phyloP scores from a whole-genome alignment of 805 yeast species.

The Tetrapisispora taiwanensis region DNA sequence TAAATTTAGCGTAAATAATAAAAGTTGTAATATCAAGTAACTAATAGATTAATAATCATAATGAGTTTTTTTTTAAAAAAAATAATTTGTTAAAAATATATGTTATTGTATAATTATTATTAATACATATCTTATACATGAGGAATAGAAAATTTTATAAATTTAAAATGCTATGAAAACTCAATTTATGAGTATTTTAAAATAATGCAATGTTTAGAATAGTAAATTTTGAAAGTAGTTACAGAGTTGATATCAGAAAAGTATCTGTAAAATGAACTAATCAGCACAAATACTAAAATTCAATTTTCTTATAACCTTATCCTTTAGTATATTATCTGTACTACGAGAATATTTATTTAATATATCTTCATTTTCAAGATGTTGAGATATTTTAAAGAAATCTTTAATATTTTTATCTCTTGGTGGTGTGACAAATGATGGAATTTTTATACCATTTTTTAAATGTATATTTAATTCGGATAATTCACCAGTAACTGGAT shows the following conservation, averaged over 20 bases:
- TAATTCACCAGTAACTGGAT: slow-evolving; percentile 7
- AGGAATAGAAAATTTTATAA: no score
- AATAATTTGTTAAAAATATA: no score
- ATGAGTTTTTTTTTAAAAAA: no score
- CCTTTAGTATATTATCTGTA: slow-evolving; percentile 15
- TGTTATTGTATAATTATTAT: no score
- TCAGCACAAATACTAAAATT: slow-evolving; percentile 9
- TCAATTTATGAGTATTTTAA: not conserved
- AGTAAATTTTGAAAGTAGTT: no score
- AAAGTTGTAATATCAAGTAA: not conserved
- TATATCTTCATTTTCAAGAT: not conserved
- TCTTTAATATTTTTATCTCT: slow-evolving; percentile 11
- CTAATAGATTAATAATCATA: no score
- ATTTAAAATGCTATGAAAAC: not conserved
- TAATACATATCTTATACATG: no score
- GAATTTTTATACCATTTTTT: slow-evolving; percentile 8
- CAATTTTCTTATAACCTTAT: slow-evolving; percentile 16
- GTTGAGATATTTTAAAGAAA: slow-evolving; percentile 6
- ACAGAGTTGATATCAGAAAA: no score
- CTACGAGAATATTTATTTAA: slow-evolving; percentile 7
- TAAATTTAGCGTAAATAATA: not conserved
- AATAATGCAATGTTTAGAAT: not conserved
- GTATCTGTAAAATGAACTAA: no score
- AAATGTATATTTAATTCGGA: slow-evolving; percentile 12
- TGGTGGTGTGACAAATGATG: slow-evolving; percentile 19